phyloP scores from a whole-genome alignment of 306 rosid genomes.

The Fragaria iinumae region DNA sequence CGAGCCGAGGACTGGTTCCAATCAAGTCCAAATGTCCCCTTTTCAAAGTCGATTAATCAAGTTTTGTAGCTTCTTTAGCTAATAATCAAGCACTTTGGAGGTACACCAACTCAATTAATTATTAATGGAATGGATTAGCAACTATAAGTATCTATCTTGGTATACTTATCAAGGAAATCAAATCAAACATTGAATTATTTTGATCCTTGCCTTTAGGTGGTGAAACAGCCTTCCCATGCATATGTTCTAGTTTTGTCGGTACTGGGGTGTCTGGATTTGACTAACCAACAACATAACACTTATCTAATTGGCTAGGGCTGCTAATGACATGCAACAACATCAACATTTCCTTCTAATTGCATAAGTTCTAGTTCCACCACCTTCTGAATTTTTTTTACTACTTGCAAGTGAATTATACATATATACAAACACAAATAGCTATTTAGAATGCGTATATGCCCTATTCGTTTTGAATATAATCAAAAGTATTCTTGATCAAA shows the following conservation, averaged over 20 bases:
- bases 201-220: slow-evolving; percentile 16
- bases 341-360: too few relatives aligned
- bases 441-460: background rate
- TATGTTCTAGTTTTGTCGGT: slow-evolving; percentile 12
- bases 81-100: background rate
- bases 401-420: background rate
- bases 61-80: background rate
- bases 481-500: too few relatives aligned
- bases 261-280: slow-evolving; percentile 22
- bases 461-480: background rate
- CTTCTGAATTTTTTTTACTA: background rate
- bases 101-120: background rate
- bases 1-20: background rate
- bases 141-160: background rate
- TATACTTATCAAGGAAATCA: background rate
- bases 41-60: slow-evolving; percentile 4
- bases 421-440: background rate
- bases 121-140: background rate
- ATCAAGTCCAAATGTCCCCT: background rate
- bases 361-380: too few relatives aligned
- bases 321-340: background rate
- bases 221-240: slow-evolving; percentile 4
- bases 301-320: background rate
- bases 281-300: slow-evolving; percentile 27
- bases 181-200: slow-evolving; percentile 8